Evolutionary conservation across 2,329 filamentous ascomycete genomes (phyloP), one percentile per base, ranked within the genome.

Genomic region (Trichoderma semiorbis): DNA sequence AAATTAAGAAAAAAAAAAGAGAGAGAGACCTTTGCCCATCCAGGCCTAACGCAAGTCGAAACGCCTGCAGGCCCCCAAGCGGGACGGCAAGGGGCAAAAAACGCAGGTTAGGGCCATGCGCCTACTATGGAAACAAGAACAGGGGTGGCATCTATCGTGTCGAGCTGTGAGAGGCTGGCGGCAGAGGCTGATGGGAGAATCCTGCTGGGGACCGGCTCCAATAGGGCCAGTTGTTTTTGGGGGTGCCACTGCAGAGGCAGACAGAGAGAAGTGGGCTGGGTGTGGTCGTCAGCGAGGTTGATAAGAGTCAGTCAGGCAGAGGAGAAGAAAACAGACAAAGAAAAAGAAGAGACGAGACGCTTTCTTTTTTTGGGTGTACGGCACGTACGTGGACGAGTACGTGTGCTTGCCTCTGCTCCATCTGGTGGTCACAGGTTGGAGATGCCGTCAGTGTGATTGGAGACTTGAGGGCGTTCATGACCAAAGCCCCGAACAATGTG

Each of bases 151-250:
- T 70, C 30, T 75, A 73, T 79, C 78, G 78, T 80, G 78, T 80
- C 78, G 75, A 73, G 63, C 77, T 78, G 74, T 80, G 78, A 80
- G 77, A 80, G 78, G 78, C 75, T 74, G 73, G 62, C 64, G 69
- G 47, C n/a, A 71, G 61, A 71, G 64, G 65, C 71, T 72, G 61
- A 63, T 60, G 66, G 69, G 57, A 73, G 73, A 75, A 74, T 75
- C 71, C 75, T 76, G 71, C 67, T 72, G 71, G 71, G 68, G 66
- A 53, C 39, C 60, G 18, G 61, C 62, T 62, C 68, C 64, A 70
- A 64, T 62, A 65, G 43, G 50, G 14, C 50, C 53, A 55, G 21
- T 47, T 32, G 16, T 28, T 60, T 30, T 32, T n/a, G 34, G 34
- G 58, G 39, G 58, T 62, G 57, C 67, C n/a, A 24, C 57, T 63